These are phyloP conservation scores for Melanomma pulvis-pyrius DNA, from an alignment of 495 filamentous ascomycete species.

Conservation along the genomic window DNA sequence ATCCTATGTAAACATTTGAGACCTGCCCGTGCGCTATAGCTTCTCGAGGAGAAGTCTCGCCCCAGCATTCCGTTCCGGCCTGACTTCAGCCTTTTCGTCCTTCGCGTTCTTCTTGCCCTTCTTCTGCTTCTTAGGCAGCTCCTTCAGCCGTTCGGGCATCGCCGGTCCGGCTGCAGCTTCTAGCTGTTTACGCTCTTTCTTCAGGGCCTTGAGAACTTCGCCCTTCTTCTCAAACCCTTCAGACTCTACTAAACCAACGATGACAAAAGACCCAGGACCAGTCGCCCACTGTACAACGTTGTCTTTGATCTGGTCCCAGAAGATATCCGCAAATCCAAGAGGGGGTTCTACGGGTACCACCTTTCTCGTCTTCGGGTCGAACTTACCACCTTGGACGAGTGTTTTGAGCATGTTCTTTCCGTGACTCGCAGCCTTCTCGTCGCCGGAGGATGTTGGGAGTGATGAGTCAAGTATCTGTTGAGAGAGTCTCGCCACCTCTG, in stretches of 20 bases:
- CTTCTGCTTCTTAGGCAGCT: slow-evolving; percentile 27
- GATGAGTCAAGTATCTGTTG: slow-evolving; percentile 57
- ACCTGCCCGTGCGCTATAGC: not conserved
- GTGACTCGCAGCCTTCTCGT: slow-evolving; percentile 44
- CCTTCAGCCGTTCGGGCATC: not conserved
- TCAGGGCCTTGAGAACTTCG: slow-evolving; percentile 66
- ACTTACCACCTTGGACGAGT: slow-evolving; percentile 82
- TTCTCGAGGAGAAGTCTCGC: slow-evolving; percentile 57
- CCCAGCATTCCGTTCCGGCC: slow-evolving; percentile 55
- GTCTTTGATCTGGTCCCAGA: slow-evolving; percentile 76
- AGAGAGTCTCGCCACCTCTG: slow-evolving; percentile 70
- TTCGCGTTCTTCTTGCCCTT: slow-evolving; percentile 50
- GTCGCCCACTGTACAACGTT: slow-evolving; percentile 84
- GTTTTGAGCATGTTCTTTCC: slow-evolving; percentile 78
- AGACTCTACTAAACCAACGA: slow-evolving; percentile 77
- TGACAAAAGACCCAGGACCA: slow-evolving; percentile 76
- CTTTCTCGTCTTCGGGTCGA: slow-evolving; percentile 68
- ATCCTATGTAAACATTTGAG: not conserved
- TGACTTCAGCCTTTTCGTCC: slow-evolving; percentile 35
- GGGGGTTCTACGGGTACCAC: slow-evolving; percentile 69
- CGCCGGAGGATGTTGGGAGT: not conserved
- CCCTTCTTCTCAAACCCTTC: slow-evolving; percentile 70
- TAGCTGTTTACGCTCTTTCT: slow-evolving; percentile 58
- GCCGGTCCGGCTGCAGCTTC: slow-evolving; percentile 53
- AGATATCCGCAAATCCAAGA: slow-evolving; percentile 74